Conservation (phyloP, 169 alveolate genomes). For the Plasmodium vivax region DNA sequence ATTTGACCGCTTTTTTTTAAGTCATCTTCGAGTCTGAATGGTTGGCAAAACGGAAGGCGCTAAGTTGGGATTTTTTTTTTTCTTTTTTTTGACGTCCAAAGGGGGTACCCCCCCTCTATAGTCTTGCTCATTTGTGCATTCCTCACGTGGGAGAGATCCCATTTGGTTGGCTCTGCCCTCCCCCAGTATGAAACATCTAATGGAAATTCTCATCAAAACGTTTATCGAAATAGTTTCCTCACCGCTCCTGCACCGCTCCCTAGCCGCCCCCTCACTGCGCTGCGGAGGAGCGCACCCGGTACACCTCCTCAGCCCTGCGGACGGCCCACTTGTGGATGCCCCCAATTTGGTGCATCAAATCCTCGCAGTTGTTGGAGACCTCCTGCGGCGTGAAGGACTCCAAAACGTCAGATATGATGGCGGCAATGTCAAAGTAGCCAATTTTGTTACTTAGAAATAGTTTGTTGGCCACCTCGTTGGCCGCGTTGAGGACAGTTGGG, state of each 20-base stretch:
- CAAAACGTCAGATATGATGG: slow-evolving; percentile 71
- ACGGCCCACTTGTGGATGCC: slow-evolving; percentile 30
- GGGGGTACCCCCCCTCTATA: background rate
- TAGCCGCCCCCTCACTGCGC: background rate
- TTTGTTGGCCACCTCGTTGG: slow-evolving; percentile 88
- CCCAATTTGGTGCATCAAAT: slow-evolving; percentile 49
- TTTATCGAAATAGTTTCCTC: background rate
- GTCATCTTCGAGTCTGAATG: background rate
- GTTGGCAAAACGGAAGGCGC: background rate
- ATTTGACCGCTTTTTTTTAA: background rate
- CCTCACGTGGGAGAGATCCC: background rate
- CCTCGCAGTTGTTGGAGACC: slow-evolving; percentile 28
- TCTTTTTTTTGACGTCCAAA: background rate
- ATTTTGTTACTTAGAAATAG: slow-evolving; percentile 78
- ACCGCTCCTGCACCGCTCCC: too few species aligned
- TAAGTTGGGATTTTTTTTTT: background rate
- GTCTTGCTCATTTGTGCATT: background rate
- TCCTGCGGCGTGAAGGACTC: slow-evolving; percentile 34
- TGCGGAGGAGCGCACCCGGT: background rate
- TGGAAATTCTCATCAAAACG: too few species aligned
- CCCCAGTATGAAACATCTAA: background rate
- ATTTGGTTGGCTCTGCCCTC: background rate
- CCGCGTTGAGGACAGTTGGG: slow-evolving; percentile 89
- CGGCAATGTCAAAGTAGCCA: slow-evolving; percentile 75
- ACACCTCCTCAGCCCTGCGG: slow-evolving; percentile 29